phyloP scores from a whole-genome alignment of 148 eudicot genomes.

The Nepenthes gracilis region DNA sequence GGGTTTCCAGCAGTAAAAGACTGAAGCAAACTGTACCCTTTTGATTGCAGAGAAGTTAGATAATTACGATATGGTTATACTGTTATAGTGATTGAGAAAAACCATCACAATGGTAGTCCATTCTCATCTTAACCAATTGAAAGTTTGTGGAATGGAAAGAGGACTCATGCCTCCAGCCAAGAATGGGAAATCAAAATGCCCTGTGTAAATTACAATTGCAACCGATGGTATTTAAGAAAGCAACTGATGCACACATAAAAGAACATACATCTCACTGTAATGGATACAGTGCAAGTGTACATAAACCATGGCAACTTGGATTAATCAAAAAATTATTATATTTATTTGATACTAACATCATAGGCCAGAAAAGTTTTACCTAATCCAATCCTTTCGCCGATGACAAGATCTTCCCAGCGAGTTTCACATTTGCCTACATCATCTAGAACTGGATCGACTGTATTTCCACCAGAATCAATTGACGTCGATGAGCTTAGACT shows the following conservation, averaged over 20 bases:
- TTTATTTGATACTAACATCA: background rate
- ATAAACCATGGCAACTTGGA: background rate
- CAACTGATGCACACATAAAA: constrained; percentile 5
- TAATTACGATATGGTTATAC: too few relatives aligned
- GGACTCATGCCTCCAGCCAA: too few relatives aligned
- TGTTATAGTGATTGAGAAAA: too few relatives aligned
- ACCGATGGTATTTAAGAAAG: background rate
- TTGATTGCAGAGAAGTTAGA: too few relatives aligned
- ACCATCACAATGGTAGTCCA: too few relatives aligned
- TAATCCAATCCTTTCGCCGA: constrained; percentile 96
- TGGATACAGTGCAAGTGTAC: too few relatives aligned
- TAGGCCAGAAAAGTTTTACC: constrained; percentile 33
- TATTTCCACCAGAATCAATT: constrained; percentile 15
- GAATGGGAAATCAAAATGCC: too few relatives aligned
- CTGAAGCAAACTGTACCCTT: background rate
- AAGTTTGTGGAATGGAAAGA: too few relatives aligned
- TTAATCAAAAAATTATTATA: constrained; percentile 1
- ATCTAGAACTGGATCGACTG: constrained; percentile 61
- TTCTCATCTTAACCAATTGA: too few relatives aligned
- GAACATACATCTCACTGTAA: constrained; percentile 1
- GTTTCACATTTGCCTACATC: constrained; percentile 96
- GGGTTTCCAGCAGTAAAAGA: background rate
- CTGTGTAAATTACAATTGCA: too few relatives aligned
- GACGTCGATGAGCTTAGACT: constrained; percentile 18
- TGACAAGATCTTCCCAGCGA: constrained; percentile 87